Evolutionary conservation across 306 rosid genomes (phyloP).

Genomic region (Corylus heterophylla): DNA sequence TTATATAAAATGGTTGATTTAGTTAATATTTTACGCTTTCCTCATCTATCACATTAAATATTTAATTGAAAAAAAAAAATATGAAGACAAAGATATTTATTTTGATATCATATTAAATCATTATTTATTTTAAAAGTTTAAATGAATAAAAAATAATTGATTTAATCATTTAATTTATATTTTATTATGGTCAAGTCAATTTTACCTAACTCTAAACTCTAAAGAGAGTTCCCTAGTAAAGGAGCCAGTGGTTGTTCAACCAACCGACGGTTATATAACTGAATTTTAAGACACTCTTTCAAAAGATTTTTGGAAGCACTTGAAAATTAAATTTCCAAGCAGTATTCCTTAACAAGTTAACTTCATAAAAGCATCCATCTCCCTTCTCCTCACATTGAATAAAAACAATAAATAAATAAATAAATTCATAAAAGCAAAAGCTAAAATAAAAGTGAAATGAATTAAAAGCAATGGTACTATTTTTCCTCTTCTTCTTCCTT

Average conservation of each 20-base stretch:
- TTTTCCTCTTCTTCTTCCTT: not conserved
- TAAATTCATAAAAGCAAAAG: not conserved
- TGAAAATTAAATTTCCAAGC: not conserved
- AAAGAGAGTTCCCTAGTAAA: not conserved
- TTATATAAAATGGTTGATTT: too few species aligned
- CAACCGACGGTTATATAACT: not conserved
- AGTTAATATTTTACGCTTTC: too few species aligned
- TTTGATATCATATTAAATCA: too few species aligned
- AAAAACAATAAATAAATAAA: too few species aligned
- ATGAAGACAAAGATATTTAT: too few species aligned
- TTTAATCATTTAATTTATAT: too few species aligned
- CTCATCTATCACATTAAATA: too few species aligned
- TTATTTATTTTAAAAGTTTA: too few species aligned
- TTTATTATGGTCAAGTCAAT: not conserved
- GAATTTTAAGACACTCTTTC: not conserved
- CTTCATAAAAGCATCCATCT: too few species aligned
- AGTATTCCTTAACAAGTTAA: not conserved
- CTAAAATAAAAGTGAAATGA: not conserved
- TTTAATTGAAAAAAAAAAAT: too few species aligned
- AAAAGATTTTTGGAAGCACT: not conserved
- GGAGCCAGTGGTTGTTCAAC: constrained; percentile 12
- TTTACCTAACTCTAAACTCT: not conserved
- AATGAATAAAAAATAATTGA: too few species aligned
- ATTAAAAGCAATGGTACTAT: not conserved
- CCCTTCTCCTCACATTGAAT: too few species aligned